These are phyloP conservation scores for Sclerotinia trifoliorum DNA, from an alignment of 2,329 filamentous ascomycete genomes.

Conservation along the genomic window DNA sequence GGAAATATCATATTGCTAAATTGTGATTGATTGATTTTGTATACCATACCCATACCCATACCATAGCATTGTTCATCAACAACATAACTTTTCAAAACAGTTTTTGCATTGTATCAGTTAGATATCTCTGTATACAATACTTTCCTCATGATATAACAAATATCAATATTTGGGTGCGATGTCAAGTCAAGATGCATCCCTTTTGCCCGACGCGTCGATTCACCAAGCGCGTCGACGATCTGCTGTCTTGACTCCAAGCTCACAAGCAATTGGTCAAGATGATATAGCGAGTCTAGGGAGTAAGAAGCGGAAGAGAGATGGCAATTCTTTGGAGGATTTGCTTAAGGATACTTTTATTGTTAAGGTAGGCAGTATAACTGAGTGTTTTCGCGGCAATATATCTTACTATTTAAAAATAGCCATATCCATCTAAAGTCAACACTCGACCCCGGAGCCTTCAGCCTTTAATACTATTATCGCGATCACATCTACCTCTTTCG, in stretches of 20 bases:
- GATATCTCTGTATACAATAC: slow-evolving; percentile 26
- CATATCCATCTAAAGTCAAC: slow-evolving; percentile 54
- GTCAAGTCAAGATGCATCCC: slow-evolving; percentile 35
- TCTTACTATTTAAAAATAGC: slow-evolving; percentile 45
- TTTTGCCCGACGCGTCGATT: slow-evolving; percentile 36
- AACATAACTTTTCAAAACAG: slow-evolving; percentile 11
- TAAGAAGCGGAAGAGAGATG: slow-evolving; percentile 41
- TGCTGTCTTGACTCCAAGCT: slow-evolving; percentile 36
- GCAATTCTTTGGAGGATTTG: slow-evolving; percentile 37
- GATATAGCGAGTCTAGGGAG: slow-evolving; percentile 27
- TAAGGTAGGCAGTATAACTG: slow-evolving; percentile 34
- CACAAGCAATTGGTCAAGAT: slow-evolving; percentile 33
- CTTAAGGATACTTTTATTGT: slow-evolving; percentile 40
- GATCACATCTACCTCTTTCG: slow-evolving; percentile 59
- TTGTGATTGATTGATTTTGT: not conserved
- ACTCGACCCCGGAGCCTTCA: slow-evolving; percentile 55
- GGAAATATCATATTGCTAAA: slow-evolving; percentile 4
- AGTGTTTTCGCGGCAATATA: slow-evolving; percentile 3
- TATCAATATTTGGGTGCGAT: slow-evolving; percentile 39
- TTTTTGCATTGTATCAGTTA: slow-evolving; percentile 19
- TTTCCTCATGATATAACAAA: slow-evolving; percentile 34
- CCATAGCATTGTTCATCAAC: not conserved
- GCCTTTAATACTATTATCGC: slow-evolving; percentile 61
- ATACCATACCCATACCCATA: too few species aligned
- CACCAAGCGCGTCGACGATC: slow-evolving; percentile 33